Percentiles rank a stretch among this genome's conserved stretches.
Evolutionary conservation across 148 eudicot species (phyloP).

Genomic region (Polygonum maritimum): DNA sequence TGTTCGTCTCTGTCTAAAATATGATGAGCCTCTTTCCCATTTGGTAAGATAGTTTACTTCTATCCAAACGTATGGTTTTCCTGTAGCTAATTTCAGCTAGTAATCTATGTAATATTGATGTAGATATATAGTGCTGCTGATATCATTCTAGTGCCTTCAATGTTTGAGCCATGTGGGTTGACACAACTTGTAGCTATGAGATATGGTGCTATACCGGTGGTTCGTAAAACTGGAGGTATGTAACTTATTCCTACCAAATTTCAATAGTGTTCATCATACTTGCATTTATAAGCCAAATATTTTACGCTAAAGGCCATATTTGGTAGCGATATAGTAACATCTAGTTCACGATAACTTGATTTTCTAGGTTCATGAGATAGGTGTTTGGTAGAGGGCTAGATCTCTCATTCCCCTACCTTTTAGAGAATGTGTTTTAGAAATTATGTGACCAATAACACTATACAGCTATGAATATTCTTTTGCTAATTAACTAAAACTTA

Average conservation of each 20-base stretch:
- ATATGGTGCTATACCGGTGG: constrained; percentile 90
- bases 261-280: neutral
- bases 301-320: too few species aligned
- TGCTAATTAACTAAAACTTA: too few species aligned
- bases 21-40: constrained; percentile 97
- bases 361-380: too few species aligned
- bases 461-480: too few species aligned
- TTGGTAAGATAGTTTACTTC: constrained; percentile 41
- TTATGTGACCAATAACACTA: too few species aligned
- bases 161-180: constrained; percentile 96
- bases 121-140: constrained; percentile 97
- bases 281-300: too few species aligned
- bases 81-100: neutral
- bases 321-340: too few species aligned
- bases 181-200: constrained; percentile 98
- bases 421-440: too few species aligned
- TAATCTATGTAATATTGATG: neutral
- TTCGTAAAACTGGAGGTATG: constrained; percentile 96
- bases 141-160: constrained; percentile 92
- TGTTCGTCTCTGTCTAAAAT: constrained; percentile 83
- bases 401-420: too few species aligned
- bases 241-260: neutral
- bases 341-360: too few species aligned
- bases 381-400: too few species aligned
- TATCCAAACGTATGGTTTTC: neutral